Percentiles rank a stretch among this genome's conserved stretches.
Conservation (phyloP, 2,329 filamentous ascomycete genomes). For the Eutypa lata region DNA sequence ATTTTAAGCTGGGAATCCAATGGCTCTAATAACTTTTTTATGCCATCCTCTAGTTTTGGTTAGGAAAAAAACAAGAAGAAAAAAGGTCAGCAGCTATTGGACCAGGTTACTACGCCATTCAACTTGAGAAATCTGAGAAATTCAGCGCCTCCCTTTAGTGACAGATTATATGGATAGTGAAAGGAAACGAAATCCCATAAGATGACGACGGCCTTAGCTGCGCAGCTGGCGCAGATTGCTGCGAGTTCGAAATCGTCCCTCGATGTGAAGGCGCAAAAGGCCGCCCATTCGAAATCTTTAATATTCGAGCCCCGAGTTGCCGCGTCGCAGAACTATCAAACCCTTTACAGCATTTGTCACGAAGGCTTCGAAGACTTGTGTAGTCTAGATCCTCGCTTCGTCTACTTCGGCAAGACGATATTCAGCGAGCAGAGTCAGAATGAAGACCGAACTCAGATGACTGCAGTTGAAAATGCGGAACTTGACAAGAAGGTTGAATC, state of each 20-base stretch:
- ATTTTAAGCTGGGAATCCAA: not conserved
- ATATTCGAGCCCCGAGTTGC: conserved; percentile 88
- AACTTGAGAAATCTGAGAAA: too few relatives aligned
- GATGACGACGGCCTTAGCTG: conserved; percentile 85
- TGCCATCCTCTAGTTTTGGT: not conserved
- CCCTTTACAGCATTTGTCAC: conserved; percentile 79
- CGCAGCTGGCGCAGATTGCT: conserved; percentile 91
- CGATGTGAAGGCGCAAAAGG: conserved; percentile 89
- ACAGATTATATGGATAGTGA: conserved; percentile 15
- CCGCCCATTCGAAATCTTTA: conserved; percentile 87
- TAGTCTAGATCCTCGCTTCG: conserved; percentile 76
- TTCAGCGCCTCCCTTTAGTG: conserved; percentile 2
- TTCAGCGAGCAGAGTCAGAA: conserved; percentile 93
- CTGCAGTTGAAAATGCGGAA: conserved; percentile 73
- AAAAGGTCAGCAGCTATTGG: not conserved
- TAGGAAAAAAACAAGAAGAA: not conserved
- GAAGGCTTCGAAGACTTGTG: conserved; percentile 93
- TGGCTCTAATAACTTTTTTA: not conserved
- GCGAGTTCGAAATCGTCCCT: conserved; percentile 86
- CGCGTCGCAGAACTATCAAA: conserved; percentile 84
- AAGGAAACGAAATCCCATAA: conserved; percentile 5
- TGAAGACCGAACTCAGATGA: conserved; percentile 85
- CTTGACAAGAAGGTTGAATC: conserved; percentile 74
- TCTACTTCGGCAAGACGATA: conserved; percentile 69
- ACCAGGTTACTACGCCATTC: too few relatives aligned